A percentile compares a stretch with the other conserved stretches of the same genome.
phyloP scores from a whole-genome alignment of 2,329 filamentous ascomycete species.

The Dactylellina leptospora region DNA sequence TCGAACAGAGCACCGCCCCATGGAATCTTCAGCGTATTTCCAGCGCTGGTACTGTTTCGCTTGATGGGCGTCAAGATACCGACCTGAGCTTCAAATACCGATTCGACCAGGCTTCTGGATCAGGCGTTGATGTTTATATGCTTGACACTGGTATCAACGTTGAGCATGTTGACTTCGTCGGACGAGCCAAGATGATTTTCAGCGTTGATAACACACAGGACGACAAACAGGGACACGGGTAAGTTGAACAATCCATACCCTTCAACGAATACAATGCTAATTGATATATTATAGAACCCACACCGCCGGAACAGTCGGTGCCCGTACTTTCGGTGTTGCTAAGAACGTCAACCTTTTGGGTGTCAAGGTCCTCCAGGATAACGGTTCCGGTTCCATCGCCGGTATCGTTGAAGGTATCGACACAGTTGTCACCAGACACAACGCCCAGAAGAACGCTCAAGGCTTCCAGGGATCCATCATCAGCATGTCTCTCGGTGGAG shows the following conservation, averaged over 20 bases:
- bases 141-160: slow-evolving; percentile 63
- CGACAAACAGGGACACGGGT: slow-evolving; percentile 65
- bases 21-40: slow-evolving; percentile 59
- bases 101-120: slow-evolving; percentile 59
- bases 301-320: slow-evolving; percentile 56
- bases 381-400: slow-evolving; percentile 59
- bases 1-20: slow-evolving; percentile 53
- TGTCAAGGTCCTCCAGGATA: slow-evolving; percentile 63
- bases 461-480: slow-evolving; percentile 62
- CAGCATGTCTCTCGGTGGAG: slow-evolving; percentile 68
- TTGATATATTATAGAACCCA: slow-evolving; percentile 52
- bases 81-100: slow-evolving; percentile 60
- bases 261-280: too few species aligned
- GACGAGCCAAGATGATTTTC: slow-evolving; percentile 55
- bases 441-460: slow-evolving; percentile 59
- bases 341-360: slow-evolving; percentile 63
- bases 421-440: slow-evolving; percentile 63
- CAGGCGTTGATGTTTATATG: slow-evolving; percentile 63
- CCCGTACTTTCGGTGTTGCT: slow-evolving; percentile 62
- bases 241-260: too few species aligned
- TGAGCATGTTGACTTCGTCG: slow-evolving; percentile 57
- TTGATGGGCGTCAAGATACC: slow-evolving; percentile 55
- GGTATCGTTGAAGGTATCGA: slow-evolving; percentile 60
- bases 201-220: slow-evolving; percentile 63
- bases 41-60: slow-evolving; percentile 55